Percentiles rank a stretch among this genome's conserved stretches.
Conservation (phyloP, 106 monocot species). For the Phalaenopsis equestris region DNA sequence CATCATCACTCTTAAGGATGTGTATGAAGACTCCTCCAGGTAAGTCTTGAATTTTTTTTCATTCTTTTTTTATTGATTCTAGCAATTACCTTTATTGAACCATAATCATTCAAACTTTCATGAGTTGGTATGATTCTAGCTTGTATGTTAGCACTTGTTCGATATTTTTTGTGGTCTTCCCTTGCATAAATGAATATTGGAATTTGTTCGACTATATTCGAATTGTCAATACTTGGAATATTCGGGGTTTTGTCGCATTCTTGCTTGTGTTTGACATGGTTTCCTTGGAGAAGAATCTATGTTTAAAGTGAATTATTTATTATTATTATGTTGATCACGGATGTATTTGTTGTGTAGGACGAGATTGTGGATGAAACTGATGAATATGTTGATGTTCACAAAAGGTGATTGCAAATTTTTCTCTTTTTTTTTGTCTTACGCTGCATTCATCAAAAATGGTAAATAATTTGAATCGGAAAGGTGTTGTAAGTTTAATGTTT, state of each 20-base stretch:
- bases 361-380: constrained; percentile 99
- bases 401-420: constrained; percentile 42
- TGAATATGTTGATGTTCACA: constrained; percentile 98
- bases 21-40: constrained; percentile 91
- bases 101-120: not conserved
- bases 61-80: not conserved
- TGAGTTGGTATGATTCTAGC: not conserved
- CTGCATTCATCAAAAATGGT: not conserved
- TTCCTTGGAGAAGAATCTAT: not conserved
- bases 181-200: not conserved
- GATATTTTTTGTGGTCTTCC: not conserved
- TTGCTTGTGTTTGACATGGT: not conserved
- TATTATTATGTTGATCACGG: not conserved
- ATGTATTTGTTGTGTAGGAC: constrained; percentile 43
- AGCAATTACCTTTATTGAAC: not conserved
- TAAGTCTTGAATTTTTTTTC: not conserved
- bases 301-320: not conserved
- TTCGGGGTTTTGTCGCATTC: not conserved
- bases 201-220: not conserved
- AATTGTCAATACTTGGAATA: not conserved
- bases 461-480: constrained; percentile 5
- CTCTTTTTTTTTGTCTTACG: not conserved
- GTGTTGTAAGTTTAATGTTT: not conserved
- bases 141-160: not conserved
- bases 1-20: constrained; percentile 98